Conservation (phyloP, 225 moss, liverwort and hornwort species). For the Pleurozium schreberi region DNA sequence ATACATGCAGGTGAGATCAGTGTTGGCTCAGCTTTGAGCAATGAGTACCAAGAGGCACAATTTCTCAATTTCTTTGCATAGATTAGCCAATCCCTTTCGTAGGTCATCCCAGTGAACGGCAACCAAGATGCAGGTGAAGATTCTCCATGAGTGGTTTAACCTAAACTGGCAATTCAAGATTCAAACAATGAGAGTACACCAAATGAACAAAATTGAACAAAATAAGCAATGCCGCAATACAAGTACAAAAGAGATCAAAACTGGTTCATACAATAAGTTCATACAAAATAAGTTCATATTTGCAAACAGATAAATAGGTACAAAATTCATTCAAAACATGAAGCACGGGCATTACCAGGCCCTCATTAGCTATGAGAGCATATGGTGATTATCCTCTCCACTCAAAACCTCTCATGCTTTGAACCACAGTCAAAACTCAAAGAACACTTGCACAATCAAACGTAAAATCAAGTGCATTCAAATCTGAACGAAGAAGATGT, state of each 20-base stretch:
- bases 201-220: neutral
- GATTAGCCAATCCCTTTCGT: too few species aligned
- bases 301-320: neutral
- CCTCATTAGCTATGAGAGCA: neutral
- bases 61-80: neutral
- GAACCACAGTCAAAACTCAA: neutral
- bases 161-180: neutral
- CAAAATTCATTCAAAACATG: neutral
- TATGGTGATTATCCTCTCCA: neutral
- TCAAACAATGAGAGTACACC: neutral
- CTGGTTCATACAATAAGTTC: neutral
- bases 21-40: neutral
- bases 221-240: neutral
- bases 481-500: neutral
- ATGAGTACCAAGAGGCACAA: neutral
- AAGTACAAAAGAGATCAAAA: neutral
- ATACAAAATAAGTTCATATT: neutral
- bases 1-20: neutral
- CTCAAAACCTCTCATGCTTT: neutral
- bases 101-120: neutral
- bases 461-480: neutral
- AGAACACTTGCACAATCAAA: neutral
- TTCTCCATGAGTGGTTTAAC: neutral
- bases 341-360: neutral
- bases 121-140: too few species aligned